Conservation (phyloP, 148 eudicot genomes). For the Bassia scoparia region DNA sequence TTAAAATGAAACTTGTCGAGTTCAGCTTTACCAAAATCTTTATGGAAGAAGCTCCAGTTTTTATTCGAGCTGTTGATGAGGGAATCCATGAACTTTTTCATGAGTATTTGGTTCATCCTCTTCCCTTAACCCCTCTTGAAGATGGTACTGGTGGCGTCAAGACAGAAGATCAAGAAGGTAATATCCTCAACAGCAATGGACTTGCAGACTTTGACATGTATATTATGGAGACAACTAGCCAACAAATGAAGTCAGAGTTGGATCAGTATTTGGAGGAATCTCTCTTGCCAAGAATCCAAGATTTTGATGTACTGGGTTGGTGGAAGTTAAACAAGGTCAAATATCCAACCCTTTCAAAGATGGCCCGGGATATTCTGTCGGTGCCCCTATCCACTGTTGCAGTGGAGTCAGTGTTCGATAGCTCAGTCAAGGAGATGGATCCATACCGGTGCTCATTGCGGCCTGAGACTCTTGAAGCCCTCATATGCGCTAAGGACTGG, state of each 20-base stretch:
- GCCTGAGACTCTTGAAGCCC: slow-evolving; percentile 86
- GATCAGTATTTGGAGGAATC: slow-evolving; percentile 96
- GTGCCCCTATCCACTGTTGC: slow-evolving; percentile 64
- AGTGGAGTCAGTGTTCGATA: slow-evolving; percentile 50
- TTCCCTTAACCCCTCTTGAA: slow-evolving; percentile 43
- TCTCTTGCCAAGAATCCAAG: slow-evolving; percentile 71
- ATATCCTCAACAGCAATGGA: slow-evolving; percentile 40
- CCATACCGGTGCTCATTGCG: slow-evolving; percentile 62
- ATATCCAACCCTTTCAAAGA: slow-evolving; percentile 89
- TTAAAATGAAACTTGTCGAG: slow-evolving; percentile 91
- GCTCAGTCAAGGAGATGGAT: slow-evolving; percentile 65
- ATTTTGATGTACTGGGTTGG: slow-evolving; percentile 92
- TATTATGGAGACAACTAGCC: slow-evolving; percentile 83
- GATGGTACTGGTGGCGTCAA: slow-evolving; percentile 40
- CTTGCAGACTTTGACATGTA: slow-evolving; percentile 79
- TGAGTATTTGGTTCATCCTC: slow-evolving; percentile 58
- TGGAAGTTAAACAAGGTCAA: slow-evolving; percentile 83
- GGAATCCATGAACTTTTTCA: slow-evolving; percentile 83
- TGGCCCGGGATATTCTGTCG: slow-evolving; percentile 83
- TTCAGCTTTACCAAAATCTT: slow-evolving; percentile 83
- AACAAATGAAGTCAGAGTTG: slow-evolving; percentile 68
- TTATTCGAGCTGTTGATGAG: slow-evolving; percentile 59
- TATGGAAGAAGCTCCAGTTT: slow-evolving; percentile 57
- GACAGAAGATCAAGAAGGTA: slow-evolving; percentile 47
- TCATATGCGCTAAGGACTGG: slow-evolving; percentile 94